Conservation (phyloP, 192 early-diverging fungal genomes). For the Coemansia sp. region DNA sequence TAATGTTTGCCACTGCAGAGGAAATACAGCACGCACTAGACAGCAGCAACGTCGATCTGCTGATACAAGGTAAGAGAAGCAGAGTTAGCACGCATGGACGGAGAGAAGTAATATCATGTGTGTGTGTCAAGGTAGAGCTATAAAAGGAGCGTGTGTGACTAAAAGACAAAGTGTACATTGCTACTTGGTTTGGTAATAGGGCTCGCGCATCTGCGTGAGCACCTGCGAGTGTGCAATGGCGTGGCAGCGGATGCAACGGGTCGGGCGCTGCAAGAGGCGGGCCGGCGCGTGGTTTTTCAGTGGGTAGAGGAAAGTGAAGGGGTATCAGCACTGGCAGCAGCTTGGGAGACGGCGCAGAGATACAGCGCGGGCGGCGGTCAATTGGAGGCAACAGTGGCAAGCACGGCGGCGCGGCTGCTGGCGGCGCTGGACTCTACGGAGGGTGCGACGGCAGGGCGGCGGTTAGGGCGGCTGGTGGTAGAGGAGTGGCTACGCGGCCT, state of each 20-base stretch:
- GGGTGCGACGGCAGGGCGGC: constrained; percentile 20
- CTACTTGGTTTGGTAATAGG: constrained; percentile 15
- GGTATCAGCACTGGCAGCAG: constrained; percentile 17
- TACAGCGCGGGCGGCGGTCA: constrained; percentile 12
- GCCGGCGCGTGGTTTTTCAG: constrained; percentile 40
- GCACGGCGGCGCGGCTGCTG: constrained; percentile 24
- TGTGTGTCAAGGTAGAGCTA: neutral
- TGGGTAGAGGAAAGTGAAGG: constrained; percentile 37
- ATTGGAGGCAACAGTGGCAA: constrained; percentile 36
- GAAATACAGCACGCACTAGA: constrained; percentile 32
- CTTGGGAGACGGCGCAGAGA: constrained; percentile 34
- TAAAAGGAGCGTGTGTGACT: neutral
- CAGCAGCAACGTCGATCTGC: constrained; percentile 36
- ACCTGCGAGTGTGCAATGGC: constrained; percentile 45
- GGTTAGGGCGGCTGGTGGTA: constrained; percentile 27
- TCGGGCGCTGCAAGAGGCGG: constrained; percentile 24
- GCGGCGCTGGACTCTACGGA: constrained; percentile 20
- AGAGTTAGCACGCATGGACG: neutral
- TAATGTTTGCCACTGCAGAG: constrained; percentile 34
- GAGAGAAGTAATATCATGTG: no score
- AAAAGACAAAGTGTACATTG: neutral
- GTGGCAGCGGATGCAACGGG: neutral
- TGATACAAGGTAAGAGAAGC: constrained; percentile 46
- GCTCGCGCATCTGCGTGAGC: constrained; percentile 48
- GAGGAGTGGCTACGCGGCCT: constrained; percentile 29